These are phyloP conservation scores for Cyamopsis tetragonoloba DNA, from an alignment of 306 rosid species.

Conservation along the genomic window DNA sequence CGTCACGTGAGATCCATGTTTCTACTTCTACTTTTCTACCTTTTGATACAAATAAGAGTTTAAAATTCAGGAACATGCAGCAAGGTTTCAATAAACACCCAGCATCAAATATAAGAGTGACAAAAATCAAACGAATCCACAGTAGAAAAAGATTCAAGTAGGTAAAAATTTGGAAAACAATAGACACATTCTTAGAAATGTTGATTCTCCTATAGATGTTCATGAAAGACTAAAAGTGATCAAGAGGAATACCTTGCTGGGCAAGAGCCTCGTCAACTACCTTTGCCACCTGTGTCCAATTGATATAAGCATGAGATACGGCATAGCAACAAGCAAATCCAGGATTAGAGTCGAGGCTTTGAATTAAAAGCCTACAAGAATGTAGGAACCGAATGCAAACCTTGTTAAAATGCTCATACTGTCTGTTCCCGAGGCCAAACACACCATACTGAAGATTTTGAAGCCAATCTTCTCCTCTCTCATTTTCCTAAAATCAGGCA, in stretches of 20 bases:
- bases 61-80: not conserved
- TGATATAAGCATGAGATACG: conserved; percentile 5
- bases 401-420: conserved; percentile 98
- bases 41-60: too few relatives aligned
- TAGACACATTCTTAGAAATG: not conserved
- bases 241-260: conserved; percentile 59
- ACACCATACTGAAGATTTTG: conserved; percentile 78
- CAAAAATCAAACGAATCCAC: not conserved
- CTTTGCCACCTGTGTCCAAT: conserved; percentile 58
- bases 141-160: not conserved
- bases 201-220: conserved; percentile 3
- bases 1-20: conserved; percentile 12
- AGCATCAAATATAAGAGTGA: not conserved
- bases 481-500: conserved; percentile 56
- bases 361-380: conserved; percentile 6
- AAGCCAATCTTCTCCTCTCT: conserved; percentile 70
- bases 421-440: conserved; percentile 97
- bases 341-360: not conserved
- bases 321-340: conserved; percentile 7
- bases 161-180: not conserved
- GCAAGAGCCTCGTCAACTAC: conserved; percentile 60
- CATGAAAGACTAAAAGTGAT: not conserved
- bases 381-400: conserved; percentile 33
- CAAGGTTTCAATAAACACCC: not conserved
- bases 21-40: too few relatives aligned